Evolutionary conservation across 345 rosid genomes (phyloP).

Genomic region (Eucalyptus paniculata): DNA sequence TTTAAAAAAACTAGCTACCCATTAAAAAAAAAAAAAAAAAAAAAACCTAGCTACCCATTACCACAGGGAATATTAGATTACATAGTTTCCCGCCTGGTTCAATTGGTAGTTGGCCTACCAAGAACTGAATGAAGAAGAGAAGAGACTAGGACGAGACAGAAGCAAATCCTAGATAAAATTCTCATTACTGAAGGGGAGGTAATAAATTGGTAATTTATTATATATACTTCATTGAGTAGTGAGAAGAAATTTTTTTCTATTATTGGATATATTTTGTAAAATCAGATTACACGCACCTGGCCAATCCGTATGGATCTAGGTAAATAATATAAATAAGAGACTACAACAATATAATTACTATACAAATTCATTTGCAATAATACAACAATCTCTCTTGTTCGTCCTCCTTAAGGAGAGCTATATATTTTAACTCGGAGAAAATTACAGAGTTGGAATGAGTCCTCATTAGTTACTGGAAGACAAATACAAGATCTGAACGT

Average conservation of each 20-base stretch:
- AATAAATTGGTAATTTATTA: background rate
- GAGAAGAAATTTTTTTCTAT: background rate
- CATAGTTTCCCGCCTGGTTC: background rate
- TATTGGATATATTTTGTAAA: background rate
- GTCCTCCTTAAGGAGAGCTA: too few species aligned
- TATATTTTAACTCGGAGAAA: background rate
- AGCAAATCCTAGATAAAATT: background rate
- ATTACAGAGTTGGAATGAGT: background rate
- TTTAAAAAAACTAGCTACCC: too few species aligned
- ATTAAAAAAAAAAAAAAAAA: too few species aligned
- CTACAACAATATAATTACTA: background rate
- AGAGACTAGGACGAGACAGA: background rate
- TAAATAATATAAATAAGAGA: too few species aligned
- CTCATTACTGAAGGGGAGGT: background rate
- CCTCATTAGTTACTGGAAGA: background rate
- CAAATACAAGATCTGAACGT: background rate
- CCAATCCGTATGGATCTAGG: too few species aligned
- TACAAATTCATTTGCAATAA: background rate
- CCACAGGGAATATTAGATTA: background rate
- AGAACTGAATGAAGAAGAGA: background rate
- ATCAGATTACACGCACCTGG: background rate
- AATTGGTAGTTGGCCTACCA: background rate
- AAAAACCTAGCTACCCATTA: background rate
- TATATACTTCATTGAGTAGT: background rate
- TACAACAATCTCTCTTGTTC: background rate